A percentile compares a stretch with the other conserved stretches of the same genome.
These are phyloP conservation scores for Leishmania amazonensis DNA, from an alignment of 208 protist species.

Conservation along the genomic window DNA sequence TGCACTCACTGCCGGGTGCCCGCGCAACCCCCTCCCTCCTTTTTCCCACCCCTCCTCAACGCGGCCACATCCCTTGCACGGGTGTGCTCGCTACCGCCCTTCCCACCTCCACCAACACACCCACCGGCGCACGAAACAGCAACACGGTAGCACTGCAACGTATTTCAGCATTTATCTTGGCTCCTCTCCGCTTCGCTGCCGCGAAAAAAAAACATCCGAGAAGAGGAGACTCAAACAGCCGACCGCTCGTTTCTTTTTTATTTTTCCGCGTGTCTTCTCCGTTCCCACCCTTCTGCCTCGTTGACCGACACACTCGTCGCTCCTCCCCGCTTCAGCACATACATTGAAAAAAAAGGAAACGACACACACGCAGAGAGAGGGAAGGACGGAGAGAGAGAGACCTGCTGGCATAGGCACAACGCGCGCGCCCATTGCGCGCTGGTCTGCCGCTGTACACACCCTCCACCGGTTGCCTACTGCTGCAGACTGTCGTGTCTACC, in stretches of 20 bases:
- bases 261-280: not conserved
- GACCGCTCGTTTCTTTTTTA: not conserved
- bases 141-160: not conserved
- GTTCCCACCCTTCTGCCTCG: not conserved
- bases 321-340: not conserved
- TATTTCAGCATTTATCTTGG: not conserved
- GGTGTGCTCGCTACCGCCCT: not conserved
- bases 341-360: not conserved
- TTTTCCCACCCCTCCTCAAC: not conserved
- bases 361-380: not conserved
- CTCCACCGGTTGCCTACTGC: not conserved
- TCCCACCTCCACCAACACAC: not conserved
- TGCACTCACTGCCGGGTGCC: not conserved
- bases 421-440: not conserved
- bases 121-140: not conserved
- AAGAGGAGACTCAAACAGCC: not conserved
- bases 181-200: not conserved
- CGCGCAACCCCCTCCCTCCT: not conserved
- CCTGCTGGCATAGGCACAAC: not conserved
- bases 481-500: not conserved
- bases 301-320: not conserved
- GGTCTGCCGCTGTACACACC: not conserved
- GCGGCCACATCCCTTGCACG: not conserved
- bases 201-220: not conserved
- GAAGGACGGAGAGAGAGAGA: not conserved